Evolutionary conservation across 164 flowering plant genomes (phyloP).

Genomic region (Nelumbo lutea): DNA sequence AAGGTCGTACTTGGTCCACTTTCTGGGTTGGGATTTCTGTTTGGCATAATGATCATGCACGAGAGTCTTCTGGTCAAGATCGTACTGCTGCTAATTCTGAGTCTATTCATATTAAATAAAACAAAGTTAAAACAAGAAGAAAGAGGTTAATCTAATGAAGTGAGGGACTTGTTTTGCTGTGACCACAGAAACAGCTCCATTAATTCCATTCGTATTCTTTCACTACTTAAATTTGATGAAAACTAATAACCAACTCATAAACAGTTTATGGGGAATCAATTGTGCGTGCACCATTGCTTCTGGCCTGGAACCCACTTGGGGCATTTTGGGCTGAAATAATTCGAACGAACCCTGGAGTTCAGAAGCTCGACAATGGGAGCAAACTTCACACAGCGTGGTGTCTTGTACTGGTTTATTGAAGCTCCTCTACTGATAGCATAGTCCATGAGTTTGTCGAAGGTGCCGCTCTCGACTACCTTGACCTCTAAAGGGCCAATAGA

Average conservation of each 20-base stretch:
- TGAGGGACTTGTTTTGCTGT: conserved; percentile 25
- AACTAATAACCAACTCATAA: too few species aligned
- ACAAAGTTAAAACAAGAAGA: conserved; percentile 4
- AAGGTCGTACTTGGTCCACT: too few species aligned
- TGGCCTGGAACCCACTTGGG: conserved; percentile 89
- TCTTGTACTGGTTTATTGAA: conserved; percentile 93
- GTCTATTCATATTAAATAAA: conserved; percentile 23
- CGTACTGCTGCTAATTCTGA: conserved; percentile 13
- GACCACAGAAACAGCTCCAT: conserved; percentile 2
- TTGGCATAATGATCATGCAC: too few species aligned
- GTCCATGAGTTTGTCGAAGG: conserved; percentile 97
- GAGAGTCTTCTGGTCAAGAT: too few species aligned
- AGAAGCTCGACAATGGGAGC: conserved; percentile 81
- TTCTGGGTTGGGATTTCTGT: too few species aligned
- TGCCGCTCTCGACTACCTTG: conserved; percentile 72
- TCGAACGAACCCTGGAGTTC: conserved; percentile 55
- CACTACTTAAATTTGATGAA: too few species aligned
- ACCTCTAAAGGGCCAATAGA: conserved; percentile 93
- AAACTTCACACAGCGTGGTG: conserved; percentile 88
- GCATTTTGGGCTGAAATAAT: conserved; percentile 79
- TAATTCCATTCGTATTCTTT: neutral
- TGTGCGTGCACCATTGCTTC: conserved; percentile 63
- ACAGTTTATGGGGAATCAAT: conserved; percentile 5
- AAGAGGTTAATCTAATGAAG: conserved; percentile 4
- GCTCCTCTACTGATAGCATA: conserved; percentile 89